These are phyloP conservation scores for Paramecium octaurelia DNA, from an alignment of 73 alveolate species.

Conservation along the genomic window DNA sequence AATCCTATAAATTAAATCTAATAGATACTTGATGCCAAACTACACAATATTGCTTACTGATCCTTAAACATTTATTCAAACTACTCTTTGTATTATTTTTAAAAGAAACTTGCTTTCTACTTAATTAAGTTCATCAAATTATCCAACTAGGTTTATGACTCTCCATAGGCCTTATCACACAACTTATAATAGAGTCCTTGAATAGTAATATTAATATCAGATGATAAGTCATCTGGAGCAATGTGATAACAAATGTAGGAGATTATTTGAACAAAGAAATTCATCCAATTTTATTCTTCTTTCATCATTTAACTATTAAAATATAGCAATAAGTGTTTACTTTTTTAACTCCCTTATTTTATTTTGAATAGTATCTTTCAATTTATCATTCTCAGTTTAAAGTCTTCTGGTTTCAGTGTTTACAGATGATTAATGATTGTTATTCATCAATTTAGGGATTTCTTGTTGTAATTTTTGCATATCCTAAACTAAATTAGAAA, in stretches of 20 bases:
- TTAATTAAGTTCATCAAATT: background rate
- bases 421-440: background rate
- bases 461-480: background rate
- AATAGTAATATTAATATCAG: background rate
- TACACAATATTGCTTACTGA: background rate
- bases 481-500: background rate
- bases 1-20: background rate
- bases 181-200: background rate
- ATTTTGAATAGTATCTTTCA: background rate
- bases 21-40: background rate
- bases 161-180: constrained; percentile 10
- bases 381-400: background rate
- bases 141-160: background rate
- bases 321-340: background rate
- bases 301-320: background rate
- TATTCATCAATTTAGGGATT: background rate
- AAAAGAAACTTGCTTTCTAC: background rate
- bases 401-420: background rate
- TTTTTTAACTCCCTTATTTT: background rate
- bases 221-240: background rate
- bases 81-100: background rate
- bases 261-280: background rate
- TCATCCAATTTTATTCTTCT: constrained; percentile 17
- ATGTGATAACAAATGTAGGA: background rate
- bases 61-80: constrained; percentile 1